These are phyloP conservation scores for Pleodorina starrii DNA, from an alignment of 139 green algal genomes.

Conservation along the genomic window DNA sequence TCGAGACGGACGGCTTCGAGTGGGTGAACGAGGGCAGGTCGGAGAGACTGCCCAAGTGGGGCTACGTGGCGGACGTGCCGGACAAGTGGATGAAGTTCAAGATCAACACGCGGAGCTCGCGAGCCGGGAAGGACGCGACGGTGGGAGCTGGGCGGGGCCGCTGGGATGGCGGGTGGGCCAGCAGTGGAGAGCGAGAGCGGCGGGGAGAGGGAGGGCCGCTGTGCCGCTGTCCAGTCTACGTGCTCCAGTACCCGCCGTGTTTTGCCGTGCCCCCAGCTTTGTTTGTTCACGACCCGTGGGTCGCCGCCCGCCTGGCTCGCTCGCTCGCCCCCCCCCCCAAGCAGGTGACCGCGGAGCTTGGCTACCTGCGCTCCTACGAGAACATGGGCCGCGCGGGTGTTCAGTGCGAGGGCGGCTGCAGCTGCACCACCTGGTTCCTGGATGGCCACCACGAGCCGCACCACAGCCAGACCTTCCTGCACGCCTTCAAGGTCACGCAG, in stretches of 20 bases:
- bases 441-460: conserved; percentile 41
- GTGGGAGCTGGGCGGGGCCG: too few species aligned
- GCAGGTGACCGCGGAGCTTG: conserved; percentile 31
- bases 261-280: too few species aligned
- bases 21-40: conserved; percentile 52
- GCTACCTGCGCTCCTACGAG: conserved; percentile 47
- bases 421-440: conserved; percentile 5
- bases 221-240: too few species aligned
- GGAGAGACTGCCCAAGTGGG: conserved; percentile 41
- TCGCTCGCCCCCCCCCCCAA: too few species aligned
- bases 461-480: conserved; percentile 51
- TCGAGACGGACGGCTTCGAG: conserved; percentile 9
- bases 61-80: conserved; percentile 15
- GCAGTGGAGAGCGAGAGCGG: too few species aligned
- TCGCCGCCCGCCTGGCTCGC: too few species aligned
- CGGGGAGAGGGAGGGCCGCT: too few species aligned
- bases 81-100: conserved; percentile 17
- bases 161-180: too few species aligned
- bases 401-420: conserved; percentile 49
- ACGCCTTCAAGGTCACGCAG: conserved; percentile 43
- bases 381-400: conserved; percentile 49
- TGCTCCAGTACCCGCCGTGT: too few species aligned
- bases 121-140: neutral
- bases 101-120: conserved; percentile 45
- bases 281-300: too few species aligned